A percentile compares a stretch with the other conserved stretches of the same genome.
Conservation (phyloP, 257 asterid species). For the Solanum habrochaites region DNA sequence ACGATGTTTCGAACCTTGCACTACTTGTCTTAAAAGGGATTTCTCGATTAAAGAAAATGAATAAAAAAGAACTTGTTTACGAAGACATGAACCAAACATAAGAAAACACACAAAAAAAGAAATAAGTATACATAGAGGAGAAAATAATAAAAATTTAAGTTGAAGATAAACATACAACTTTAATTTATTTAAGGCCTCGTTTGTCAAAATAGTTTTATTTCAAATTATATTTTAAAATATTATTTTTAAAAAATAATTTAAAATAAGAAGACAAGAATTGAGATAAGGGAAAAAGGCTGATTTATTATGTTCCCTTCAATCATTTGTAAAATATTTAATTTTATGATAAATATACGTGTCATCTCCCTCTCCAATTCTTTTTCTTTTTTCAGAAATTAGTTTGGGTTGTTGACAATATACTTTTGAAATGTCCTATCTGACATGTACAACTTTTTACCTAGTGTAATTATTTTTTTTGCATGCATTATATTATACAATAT, state of each 20-base stretch:
- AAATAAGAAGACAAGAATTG: not conserved
- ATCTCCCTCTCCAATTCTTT: not conserved
- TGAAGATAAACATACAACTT: not conserved
- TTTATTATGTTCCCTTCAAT: not conserved
- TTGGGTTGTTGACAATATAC: not conserved
- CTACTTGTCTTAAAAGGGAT: too few relatives aligned
- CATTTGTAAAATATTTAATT: not conserved
- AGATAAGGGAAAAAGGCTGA: not conserved
- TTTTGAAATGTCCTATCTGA: not conserved
- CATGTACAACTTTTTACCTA: not conserved
- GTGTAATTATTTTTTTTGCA: not conserved
- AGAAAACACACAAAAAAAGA: too few relatives aligned
- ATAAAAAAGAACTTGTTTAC: too few relatives aligned
- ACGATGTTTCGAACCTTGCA: not conserved
- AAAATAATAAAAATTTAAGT: not conserved
- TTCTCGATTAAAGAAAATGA: too few relatives aligned
- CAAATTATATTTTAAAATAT: too few relatives aligned
- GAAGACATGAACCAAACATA: not conserved
- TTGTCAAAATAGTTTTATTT: too few relatives aligned
- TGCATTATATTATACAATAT: not conserved
- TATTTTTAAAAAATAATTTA: too few relatives aligned
- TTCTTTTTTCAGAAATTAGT: not conserved
- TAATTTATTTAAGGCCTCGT: not conserved
- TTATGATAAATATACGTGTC: not conserved
- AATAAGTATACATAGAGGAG: not conserved